These are phyloP conservation scores for Phytomonas sp. DNA, from an alignment of 208 protist genomes.

Conservation along the genomic window DNA sequence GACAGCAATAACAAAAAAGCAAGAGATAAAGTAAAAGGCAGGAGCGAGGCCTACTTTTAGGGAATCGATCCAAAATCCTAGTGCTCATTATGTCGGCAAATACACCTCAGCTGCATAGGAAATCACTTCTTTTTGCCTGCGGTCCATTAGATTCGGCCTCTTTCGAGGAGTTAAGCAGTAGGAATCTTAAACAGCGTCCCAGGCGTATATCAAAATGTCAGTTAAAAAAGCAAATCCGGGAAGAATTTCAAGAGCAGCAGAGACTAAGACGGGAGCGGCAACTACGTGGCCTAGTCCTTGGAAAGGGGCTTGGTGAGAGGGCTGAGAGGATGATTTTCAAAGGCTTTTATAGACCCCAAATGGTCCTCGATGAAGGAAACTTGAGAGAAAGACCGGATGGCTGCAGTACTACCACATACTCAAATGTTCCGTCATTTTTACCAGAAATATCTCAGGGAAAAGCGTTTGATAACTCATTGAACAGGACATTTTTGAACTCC, in stretches of 20 bases:
- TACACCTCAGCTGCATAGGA: background rate
- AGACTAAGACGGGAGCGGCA: conserved; percentile 22
- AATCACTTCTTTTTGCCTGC: background rate
- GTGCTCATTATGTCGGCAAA: background rate
- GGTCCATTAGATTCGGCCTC: background rate
- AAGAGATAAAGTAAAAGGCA: background rate
- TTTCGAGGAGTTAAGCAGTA: background rate
- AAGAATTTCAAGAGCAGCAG: conserved; percentile 58
- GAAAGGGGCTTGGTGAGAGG: conserved; percentile 50
- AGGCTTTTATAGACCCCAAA: conserved; percentile 51
- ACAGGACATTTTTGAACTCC: background rate
- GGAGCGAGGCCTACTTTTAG: background rate
- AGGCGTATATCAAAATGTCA: conserved; percentile 21
- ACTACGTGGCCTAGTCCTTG: conserved; percentile 53
- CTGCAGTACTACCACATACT: background rate
- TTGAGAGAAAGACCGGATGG: background rate
- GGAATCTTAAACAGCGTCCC: background rate
- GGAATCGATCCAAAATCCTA: background rate
- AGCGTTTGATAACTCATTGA: background rate
- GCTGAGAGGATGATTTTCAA: conserved; percentile 45
- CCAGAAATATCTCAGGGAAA: background rate
- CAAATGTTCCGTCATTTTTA: background rate
- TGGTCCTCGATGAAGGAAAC: conserved; percentile 20
- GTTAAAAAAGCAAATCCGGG: conserved; percentile 35
- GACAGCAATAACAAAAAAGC: background rate